Percentiles rank a stretch among this genome's conserved stretches.
phyloP scores from a whole-genome alignment of 495 filamentous ascomycete genomes.

The Trichodelitschia bisporula region DNA sequence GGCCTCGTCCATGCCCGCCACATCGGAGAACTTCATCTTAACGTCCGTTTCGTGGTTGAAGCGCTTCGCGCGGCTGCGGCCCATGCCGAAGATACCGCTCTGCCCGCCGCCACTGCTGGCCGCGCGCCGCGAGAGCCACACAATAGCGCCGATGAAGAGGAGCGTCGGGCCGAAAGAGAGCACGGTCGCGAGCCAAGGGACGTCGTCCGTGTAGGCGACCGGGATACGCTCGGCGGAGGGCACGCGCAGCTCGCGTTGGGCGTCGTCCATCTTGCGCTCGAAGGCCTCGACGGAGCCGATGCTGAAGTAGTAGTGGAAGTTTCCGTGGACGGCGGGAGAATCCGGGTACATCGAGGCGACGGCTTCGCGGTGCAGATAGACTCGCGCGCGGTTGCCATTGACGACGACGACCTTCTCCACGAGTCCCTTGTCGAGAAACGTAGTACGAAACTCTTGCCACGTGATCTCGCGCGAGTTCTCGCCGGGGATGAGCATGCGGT shows the following conservation, averaged over 20 bases:
- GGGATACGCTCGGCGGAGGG: slow-evolving; percentile 70
- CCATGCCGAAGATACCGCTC: slow-evolving; percentile 77
- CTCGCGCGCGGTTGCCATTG: slow-evolving; percentile 45
- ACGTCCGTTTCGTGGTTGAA: slow-evolving; percentile 94
- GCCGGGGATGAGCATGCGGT: slow-evolving; percentile 32
- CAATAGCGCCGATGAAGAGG: slow-evolving; percentile 55
- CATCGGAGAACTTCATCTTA: slow-evolving; percentile 90
- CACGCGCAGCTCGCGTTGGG: slow-evolving; percentile 66
- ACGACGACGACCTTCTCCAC: slow-evolving; percentile 79
- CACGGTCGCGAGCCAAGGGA: slow-evolving; percentile 33
- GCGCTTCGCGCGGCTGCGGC: slow-evolving; percentile 80
- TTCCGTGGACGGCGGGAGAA: slow-evolving; percentile 38
- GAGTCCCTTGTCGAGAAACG: slow-evolving; percentile 84
- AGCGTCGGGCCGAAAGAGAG: slow-evolving; percentile 69
- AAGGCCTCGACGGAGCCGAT: slow-evolving; percentile 90
- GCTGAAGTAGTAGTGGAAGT: slow-evolving; percentile 76
- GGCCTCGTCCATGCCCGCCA: slow-evolving; percentile 96
- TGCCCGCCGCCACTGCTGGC: slow-evolving; percentile 37
- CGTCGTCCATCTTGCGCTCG: slow-evolving; percentile 64
- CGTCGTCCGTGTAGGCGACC: slow-evolving; percentile 60
- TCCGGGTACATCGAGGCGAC: slow-evolving; percentile 58
- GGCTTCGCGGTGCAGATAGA: slow-evolving; percentile 67
- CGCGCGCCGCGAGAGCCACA: slow-evolving; percentile 42
- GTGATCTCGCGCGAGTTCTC: slow-evolving; percentile 66
- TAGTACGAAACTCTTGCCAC: slow-evolving; percentile 84